Conservation (phyloP, 177 flowering plant genomes). For the Vitis hybrid region DNA sequence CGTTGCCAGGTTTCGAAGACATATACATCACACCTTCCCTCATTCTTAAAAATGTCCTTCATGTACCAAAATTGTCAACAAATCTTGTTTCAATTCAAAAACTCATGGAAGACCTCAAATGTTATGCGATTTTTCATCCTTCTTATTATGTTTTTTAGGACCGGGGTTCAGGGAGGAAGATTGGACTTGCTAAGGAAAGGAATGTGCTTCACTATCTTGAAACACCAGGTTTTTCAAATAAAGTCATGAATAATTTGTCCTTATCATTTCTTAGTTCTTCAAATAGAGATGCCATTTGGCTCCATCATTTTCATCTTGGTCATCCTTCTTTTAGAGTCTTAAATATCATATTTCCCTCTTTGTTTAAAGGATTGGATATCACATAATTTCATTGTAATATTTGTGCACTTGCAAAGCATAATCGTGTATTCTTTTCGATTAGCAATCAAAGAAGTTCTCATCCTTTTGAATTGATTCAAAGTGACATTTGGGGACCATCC, state of each 20-base stretch:
- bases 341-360: too few relatives aligned
- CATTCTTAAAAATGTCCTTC: background rate
- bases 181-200: conserved; percentile 11
- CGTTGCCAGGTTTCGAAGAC: too few relatives aligned
- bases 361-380: too few relatives aligned
- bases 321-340: too few relatives aligned
- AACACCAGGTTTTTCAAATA: background rate
- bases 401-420: too few relatives aligned
- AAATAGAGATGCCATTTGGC: conserved; percentile 1
- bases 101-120: background rate
- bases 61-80: too few relatives aligned
- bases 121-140: background rate
- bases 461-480: too few relatives aligned
- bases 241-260: background rate
- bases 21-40: background rate
- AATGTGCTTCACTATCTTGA: background rate
- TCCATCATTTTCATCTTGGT: too few relatives aligned
- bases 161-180: background rate
- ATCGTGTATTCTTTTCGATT: too few relatives aligned
- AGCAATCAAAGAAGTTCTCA: too few relatives aligned
- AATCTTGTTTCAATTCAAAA: conserved; percentile 2
- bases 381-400: too few relatives aligned
- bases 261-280: background rate
- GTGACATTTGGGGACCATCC: too few relatives aligned
- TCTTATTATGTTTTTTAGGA: conserved; percentile 4